phyloP scores from a whole-genome alignment of 257 asterid species.

The Fraxinus cuspidata region DNA sequence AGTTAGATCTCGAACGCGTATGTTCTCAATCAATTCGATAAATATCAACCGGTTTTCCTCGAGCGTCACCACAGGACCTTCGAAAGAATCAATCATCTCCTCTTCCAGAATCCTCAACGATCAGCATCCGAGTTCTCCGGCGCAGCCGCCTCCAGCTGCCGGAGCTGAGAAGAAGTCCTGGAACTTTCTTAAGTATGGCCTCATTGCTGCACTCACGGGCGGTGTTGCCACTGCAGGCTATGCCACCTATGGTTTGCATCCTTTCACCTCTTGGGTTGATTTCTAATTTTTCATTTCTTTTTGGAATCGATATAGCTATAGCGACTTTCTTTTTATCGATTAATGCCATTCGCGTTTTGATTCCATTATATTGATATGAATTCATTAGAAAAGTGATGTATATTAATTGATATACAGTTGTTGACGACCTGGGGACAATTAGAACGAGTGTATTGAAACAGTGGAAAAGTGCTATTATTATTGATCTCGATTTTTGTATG shows the following conservation, averaged over 20 bases:
- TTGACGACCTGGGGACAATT: not conserved
- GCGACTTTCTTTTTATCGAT: too few species aligned
- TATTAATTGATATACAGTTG: not conserved
- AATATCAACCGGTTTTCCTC: conserved; percentile 36
- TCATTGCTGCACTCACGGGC: conserved; percentile 56
- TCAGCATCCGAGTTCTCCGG: conserved; percentile 42
- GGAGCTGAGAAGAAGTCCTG: conserved; percentile 49
- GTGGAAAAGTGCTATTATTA: too few species aligned
- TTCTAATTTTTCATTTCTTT: not conserved
- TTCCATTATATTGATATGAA: not conserved
- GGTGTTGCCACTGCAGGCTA: conserved; percentile 65
- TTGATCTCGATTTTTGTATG: too few species aligned
- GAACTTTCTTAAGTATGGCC: conserved; percentile 55
- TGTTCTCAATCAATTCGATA: conserved; percentile 34
- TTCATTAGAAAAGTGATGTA: not conserved
- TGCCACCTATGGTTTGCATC: conserved; percentile 67
- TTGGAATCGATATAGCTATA: not conserved
- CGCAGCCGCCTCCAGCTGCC: conserved; percentile 40
- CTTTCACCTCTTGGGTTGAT: not conserved
- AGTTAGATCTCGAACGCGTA: conserved; percentile 44
- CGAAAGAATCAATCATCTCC: conserved; percentile 46
- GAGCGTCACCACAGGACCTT: conserved; percentile 38
- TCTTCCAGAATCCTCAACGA: conserved; percentile 51
- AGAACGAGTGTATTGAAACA: not conserved
- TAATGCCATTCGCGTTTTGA: not conserved